These are phyloP conservation scores for Ustilago crameri DNA, from an alignment of 1,284 basidiomycete genomes.

Conservation along the genomic window DNA sequence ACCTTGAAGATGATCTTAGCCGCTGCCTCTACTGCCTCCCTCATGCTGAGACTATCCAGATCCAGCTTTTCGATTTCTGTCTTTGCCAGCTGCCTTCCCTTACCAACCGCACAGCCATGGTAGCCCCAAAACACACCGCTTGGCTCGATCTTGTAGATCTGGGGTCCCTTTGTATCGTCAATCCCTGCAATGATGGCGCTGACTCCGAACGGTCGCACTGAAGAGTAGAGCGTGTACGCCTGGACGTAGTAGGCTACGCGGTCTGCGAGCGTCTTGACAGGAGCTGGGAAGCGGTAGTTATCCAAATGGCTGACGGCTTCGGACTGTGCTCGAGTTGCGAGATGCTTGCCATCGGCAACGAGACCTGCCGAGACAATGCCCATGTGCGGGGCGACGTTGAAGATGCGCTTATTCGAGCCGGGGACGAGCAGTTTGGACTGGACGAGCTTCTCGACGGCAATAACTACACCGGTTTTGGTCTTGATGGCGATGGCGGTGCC, in stretches of 20 bases:
- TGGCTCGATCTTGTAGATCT: slow-evolving; percentile 91
- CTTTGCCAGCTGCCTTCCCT: slow-evolving; percentile 95
- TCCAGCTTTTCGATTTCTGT: slow-evolving; percentile 97
- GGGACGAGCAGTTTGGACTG: slow-evolving; percentile 96
- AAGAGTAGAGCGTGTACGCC: slow-evolving; percentile 96
- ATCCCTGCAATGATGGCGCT: slow-evolving; percentile 89
- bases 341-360: slow-evolving; percentile 90
- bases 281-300: slow-evolving; percentile 79
- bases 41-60: slow-evolving; percentile 77
- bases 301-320: slow-evolving; percentile 84
- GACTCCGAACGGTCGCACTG: slow-evolving; percentile 95
- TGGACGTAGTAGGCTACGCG: slow-evolving; percentile 90
- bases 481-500: slow-evolving; percentile 81
- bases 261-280: slow-evolving; percentile 85
- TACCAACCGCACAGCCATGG: slow-evolving; percentile 80
- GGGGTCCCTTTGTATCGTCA: slow-evolving; percentile 79
- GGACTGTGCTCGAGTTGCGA: slow-evolving; percentile 85
- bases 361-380: slow-evolving; percentile 86
- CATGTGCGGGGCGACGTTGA: slow-evolving; percentile 90
- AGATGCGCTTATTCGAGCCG: slow-evolving; percentile 90
- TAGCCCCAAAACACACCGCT: slow-evolving; percentile 86
- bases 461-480: slow-evolving; percentile 89
- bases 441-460: slow-evolving; percentile 95
- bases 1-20: slow-evolving; percentile 83
- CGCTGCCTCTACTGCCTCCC: slow-evolving; percentile 63